Evolutionary conservation across 1,284 basidiomycete species (phyloP).

Genomic region (Boletus semigastroideus): DNA sequence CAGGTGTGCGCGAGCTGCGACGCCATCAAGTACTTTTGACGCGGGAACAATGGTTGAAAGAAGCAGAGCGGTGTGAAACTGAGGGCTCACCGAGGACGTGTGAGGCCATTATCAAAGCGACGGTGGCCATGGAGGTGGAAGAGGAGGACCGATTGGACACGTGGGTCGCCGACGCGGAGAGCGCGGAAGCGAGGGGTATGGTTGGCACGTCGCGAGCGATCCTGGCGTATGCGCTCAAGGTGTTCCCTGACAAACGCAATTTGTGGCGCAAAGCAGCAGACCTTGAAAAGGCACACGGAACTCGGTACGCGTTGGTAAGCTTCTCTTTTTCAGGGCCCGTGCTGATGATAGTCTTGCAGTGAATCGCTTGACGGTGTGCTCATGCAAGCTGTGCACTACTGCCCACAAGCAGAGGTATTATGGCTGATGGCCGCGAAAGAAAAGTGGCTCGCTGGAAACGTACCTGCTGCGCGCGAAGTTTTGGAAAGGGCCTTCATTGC

Average conservation of each 20-base stretch:
- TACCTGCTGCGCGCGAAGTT: conserved; percentile 83
- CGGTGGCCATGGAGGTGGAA: conserved; percentile 91
- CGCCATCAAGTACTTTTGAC: conserved; percentile 87
- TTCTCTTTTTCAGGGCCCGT: not conserved
- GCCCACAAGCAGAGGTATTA: conserved; percentile 91
- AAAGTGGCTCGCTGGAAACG: conserved; percentile 88
- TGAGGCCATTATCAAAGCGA: conserved; percentile 94
- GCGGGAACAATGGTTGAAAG: conserved; percentile 94
- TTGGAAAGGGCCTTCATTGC: conserved; percentile 90
- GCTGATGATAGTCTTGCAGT: conserved; percentile 35
- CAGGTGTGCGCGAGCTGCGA: conserved; percentile 76
- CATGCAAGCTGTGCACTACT: conserved; percentile 80
- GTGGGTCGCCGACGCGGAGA: conserved; percentile 92
- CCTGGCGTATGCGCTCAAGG: conserved; percentile 85
- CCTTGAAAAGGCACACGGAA: conserved; percentile 89
- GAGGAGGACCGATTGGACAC: conserved; percentile 90
- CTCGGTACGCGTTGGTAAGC: conserved; percentile 45
- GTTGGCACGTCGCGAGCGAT: conserved; percentile 86
- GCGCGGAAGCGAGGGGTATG: conserved; percentile 70
- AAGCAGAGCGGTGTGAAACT: conserved; percentile 89
- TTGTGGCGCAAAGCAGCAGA: conserved; percentile 92
- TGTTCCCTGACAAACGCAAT: conserved; percentile 82
- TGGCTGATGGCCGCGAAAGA: conserved; percentile 99
- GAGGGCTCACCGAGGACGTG: conserved; percentile 87
- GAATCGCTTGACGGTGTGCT: conserved; percentile 85